Evolutionary conservation across 2,329 filamentous ascomycete genomes (phyloP), one percentile per base, ranked within the genome.

Genomic region (Dactylella cylindrospora): DNA sequence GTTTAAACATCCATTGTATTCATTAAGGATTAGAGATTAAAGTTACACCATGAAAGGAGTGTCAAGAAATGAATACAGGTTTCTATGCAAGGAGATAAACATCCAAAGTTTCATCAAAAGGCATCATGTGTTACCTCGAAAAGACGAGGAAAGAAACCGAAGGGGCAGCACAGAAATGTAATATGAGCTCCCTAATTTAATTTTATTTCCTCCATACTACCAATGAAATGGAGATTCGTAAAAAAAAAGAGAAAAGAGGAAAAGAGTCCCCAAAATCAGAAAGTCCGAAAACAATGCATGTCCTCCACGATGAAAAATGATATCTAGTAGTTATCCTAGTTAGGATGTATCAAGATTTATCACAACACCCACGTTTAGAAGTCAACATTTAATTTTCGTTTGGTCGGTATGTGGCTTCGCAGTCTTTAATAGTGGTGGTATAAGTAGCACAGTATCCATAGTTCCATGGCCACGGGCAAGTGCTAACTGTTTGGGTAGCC

Each of bases 21-120:
- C 41, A 55, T 55, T 55, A 55, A 26, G 35, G 25, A 54, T 54
- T 46, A 54, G 13, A 32, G 25, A 39, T 55, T 55, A 55, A 55
- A 35, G n/a, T n/a, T 47, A 47, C 41, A 55, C 8, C 13, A 23
- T 19, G 23, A 41, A 55, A 55, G 41, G 51, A 55, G 36, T 22
- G 51, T 55, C n/a, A 32, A 49, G 51, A 55, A 55, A 29, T 38
- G 41, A 26, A 20, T n/a, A n/a, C n/a, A n/a, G n/a, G n/a, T n/a
- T n/a, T n/a, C n/a, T n/a, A n/a, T n/a, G n/a, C n/a, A n/a, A n/a
- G n/a, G n/a, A n/a, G n/a, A n/a, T n/a, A n/a, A n/a, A n/a, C n/a
- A n/a, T n/a, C n/a, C n/a, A n/a, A n/a, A n/a, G n/a, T n/a, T n/a
- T n/a, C n/a, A n/a, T n/a, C n/a, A n/a, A n/a, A n/a, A n/a, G n/a